Base-by-base conservation (phyloP, 1,139 yeast species). In the Casaregolazyma lundiana region DNA sequence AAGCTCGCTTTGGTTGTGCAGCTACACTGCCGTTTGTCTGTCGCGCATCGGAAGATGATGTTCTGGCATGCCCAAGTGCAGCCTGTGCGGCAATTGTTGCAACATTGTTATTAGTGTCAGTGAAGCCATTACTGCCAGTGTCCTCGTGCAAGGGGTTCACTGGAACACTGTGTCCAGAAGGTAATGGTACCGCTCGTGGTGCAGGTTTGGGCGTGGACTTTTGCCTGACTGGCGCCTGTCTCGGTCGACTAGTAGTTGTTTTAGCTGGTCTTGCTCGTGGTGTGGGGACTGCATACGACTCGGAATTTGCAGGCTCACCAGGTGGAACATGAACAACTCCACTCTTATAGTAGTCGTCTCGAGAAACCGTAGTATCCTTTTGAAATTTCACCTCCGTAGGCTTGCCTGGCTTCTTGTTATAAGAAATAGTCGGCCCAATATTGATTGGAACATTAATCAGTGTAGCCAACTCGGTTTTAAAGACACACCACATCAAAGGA, bases 391-490 rank as follows among this genome's bases (percentile, higher is more conserved):
- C 84, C 3, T 77, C 66, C 50, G 88, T 92, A 51, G 76, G 70
- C 60, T 71, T 71, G 2, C 96, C 96, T 0, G 97, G 89, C 62
- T 90, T 92, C 75, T 92, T 94, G 66, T 83, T 87, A 66, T 92
- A 94, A 51, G 78, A 78, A 49, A 94, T 76, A 0, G 86, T 77
- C 4, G 86, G 77, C 2, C 84, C 94, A 54, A 94, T 76, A 44
- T 76, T 77, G 41, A 94, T 75, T 6, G 73, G 71, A 35, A 87
- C 68, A 0, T 77, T 75, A 63, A 94, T 69, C 48, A 85, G 86
- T 0, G 96, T 81, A 1, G 86, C 71, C 45, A 94, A 70, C 63
- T 94, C 99, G 0, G 98, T 94, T 67, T 94, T 94, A 70, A 92
- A 85, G 49, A 78, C 78, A 52, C 89, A 75, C 65, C 85, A 85